These are phyloP conservation scores for Candida sphagnicola DNA, from an alignment of 805 yeast genomes.

Conservation along the genomic window DNA sequence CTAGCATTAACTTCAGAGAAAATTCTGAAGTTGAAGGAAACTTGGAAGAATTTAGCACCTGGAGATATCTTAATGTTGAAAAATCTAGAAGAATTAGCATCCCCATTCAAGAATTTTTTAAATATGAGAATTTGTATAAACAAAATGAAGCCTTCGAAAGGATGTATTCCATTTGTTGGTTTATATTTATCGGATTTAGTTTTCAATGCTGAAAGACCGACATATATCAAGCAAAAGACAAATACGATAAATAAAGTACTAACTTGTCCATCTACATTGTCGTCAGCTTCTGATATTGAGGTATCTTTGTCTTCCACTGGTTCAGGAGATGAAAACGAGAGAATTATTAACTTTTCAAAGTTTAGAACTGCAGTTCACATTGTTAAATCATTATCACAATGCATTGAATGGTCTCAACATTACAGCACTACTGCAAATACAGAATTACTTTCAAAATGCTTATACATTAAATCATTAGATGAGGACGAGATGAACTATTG, in stretches of 20 bases:
- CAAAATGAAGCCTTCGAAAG: conserved; percentile 57
- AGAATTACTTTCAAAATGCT: conserved; percentile 76
- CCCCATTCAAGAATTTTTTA: conserved; percentile 71
- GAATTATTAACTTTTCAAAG: conserved; percentile 70
- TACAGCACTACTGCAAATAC: conserved; percentile 54
- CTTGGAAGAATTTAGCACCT: conserved; percentile 72
- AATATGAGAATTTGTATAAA: conserved; percentile 62
- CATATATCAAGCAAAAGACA: conserved; percentile 33
- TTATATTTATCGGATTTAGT: conserved; percentile 79
- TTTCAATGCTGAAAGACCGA: conserved; percentile 63
- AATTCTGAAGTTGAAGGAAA: conserved; percentile 54
- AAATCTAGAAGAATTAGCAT: conserved; percentile 64
- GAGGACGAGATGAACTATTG: conserved; percentile 62
- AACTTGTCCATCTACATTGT: conserved; percentile 6
- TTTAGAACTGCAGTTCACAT: conserved; percentile 72
- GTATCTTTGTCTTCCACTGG: conserved; percentile 9
- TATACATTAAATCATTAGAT: conserved; percentile 69
- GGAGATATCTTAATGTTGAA: conserved; percentile 69
- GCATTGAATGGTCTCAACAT: conserved; percentile 79
- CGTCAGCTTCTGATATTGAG: too few relatives aligned
- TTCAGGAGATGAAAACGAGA: conserved; percentile 19
- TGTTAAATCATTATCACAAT: conserved; percentile 70
- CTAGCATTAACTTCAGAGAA: conserved; percentile 72
- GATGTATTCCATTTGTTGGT: conserved; percentile 89
- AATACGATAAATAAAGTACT: not conserved